These are phyloP conservation scores for Thinopyrum elongatum DNA, from an alignment of 176 grass and related monocot genomes.

Conservation along the genomic window DNA sequence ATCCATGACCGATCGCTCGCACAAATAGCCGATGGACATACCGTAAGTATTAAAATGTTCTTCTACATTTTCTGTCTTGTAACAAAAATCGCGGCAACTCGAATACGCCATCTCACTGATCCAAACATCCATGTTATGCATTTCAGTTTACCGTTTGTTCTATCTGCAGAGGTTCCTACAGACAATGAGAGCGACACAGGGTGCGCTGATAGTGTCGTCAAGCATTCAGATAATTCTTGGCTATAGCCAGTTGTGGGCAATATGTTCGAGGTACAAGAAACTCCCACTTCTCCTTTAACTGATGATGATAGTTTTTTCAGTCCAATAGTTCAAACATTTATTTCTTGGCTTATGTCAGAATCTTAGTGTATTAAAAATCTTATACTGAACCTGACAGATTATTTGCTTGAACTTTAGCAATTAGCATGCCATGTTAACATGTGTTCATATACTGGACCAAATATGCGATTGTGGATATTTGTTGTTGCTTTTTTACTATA, in stretches of 20 bases:
- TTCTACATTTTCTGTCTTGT: neutral
- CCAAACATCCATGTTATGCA: neutral
- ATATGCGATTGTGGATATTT: constrained; percentile 19
- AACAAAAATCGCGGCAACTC: neutral
- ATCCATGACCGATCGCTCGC: constrained; percentile 61
- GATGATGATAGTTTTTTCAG: neutral
- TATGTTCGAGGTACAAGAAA: constrained; percentile 80
- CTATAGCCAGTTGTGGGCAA: constrained; percentile 95
- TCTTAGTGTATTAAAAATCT: neutral
- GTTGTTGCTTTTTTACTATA: constrained; percentile 20
- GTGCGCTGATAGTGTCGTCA: constrained; percentile 84
- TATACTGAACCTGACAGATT: neutral
- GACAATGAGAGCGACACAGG: constrained; percentile 89
- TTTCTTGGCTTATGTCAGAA: constrained; percentile 1
- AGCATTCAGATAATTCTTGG: constrained; percentile 98
- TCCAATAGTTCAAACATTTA: neutral
- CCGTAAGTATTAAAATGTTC: constrained; percentile 38
- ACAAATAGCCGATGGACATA: constrained; percentile 63
- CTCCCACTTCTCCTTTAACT: neutral
- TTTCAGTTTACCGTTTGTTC: neutral
- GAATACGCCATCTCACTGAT: neutral
- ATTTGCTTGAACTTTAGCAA: neutral
- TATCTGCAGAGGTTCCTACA: constrained; percentile 72
- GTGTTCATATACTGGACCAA: constrained; percentile 15
- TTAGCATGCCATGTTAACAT: constrained; percentile 17